Base-by-base conservation (phyloP, 1,284 basidiomycete genomes). In the Phylloporus sp. region DNA sequence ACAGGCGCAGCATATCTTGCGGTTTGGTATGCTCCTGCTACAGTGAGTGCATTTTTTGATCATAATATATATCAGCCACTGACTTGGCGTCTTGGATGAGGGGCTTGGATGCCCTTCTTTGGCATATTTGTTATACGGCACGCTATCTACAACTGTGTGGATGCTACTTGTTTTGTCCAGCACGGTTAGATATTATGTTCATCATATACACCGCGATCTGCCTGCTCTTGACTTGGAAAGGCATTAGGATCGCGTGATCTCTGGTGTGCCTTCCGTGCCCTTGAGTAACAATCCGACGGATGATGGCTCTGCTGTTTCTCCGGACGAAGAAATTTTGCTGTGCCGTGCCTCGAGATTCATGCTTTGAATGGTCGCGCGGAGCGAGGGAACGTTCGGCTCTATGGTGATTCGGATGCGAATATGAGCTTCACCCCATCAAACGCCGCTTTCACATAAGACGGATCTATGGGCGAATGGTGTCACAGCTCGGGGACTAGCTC, bases 91-190 rank as follows among this genome's bases (percentile, higher is more conserved):
- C 7, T 5, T 64, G 17, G 20, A 37, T 20, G 11, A 77, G 75
- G 70, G 73, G 39, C 66, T 85, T 5, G n/a, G n/a, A 3, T 85
- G 84, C 66, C 80, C 82, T 53, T 83, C 82, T 7, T 75, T 78
- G 1, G 70, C 79, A 1, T 83, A 83, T 66, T 17, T 84, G 52
- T 29, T 80, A 19, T 85, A 85, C 56, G 84, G 79, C 8, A 32
- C 60, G 2, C 2, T 80, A 4, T 82, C 83, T 1, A 84, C 81
- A 1, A 1, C 75, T 6, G 74, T 80, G 27, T 85, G 83, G 83
- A 59, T 80, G 2, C 14, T 83, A 1, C 76, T 85, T 19, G 68
- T 84, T 23, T 53, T 63, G 4, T 84, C 84, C 20, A 81, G 80
- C 65, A 41, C 77, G 5, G 75, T 85, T 5, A 71, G 77, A n/a